These are phyloP conservation scores for Candida pseudoglaebosa DNA, from an alignment of 805 yeast species.

Conservation along the genomic window DNA sequence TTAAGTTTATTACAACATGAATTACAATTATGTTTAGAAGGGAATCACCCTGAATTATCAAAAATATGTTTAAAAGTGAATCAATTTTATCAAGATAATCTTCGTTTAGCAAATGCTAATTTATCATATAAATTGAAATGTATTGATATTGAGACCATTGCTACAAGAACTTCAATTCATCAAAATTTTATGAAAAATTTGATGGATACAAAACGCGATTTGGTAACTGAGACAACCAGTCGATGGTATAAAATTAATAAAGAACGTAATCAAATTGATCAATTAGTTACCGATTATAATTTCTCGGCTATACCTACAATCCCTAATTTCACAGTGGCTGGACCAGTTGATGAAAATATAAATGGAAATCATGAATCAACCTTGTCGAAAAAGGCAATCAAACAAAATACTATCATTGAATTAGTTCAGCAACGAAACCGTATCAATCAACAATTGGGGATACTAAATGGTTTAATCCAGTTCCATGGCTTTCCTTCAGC, in stretches of 20 bases:
- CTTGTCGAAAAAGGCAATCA: conserved; percentile 30
- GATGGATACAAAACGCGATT: conserved; percentile 60
- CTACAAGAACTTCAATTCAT: conserved; percentile 74
- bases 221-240: conserved; percentile 71
- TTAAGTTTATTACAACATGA: conserved; percentile 74
- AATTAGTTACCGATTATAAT: conserved; percentile 52
- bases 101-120: conserved; percentile 42
- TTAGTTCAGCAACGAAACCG: conserved; percentile 65
- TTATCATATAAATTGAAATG: conserved; percentile 64
- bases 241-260: conserved; percentile 90
- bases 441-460: conserved; percentile 64
- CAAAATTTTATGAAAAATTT: conserved; percentile 72
- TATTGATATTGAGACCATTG: conserved; percentile 75
- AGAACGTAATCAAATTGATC: conserved; percentile 81
- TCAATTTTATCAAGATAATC: conserved; percentile 66
- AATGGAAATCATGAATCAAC: conserved; percentile 10
- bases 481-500: conserved; percentile 83
- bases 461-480: conserved; percentile 60
- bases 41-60: conserved; percentile 87
- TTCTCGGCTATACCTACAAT: conserved; percentile 37
- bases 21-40: conserved; percentile 78
- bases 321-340: conserved; percentile 18
- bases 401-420: conserved; percentile 34
- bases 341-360: conserved; percentile 5
- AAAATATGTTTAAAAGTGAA: conserved; percentile 68